Evolutionary conservation across 1,139 yeast species (phyloP).

Genomic region (Yarrowia galli): DNA sequence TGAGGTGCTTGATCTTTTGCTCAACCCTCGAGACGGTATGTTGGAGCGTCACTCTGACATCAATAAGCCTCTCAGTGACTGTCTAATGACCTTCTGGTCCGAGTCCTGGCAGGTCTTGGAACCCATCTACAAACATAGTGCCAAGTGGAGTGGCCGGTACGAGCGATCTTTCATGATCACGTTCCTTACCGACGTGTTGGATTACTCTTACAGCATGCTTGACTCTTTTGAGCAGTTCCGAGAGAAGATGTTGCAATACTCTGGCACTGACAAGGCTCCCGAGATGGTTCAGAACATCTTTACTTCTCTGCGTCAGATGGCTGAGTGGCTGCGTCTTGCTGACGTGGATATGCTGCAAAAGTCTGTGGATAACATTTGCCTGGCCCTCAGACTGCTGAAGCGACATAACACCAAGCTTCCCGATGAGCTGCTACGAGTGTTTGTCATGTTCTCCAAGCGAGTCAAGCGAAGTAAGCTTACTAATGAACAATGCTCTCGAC

Average conservation of each 20-base stretch:
- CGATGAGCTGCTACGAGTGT: conserved; percentile 43
- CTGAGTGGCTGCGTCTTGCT: conserved; percentile 82
- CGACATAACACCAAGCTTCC: conserved; percentile 48
- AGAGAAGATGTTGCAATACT: conserved; percentile 52
- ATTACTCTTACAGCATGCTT: conserved; percentile 71
- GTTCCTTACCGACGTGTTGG: conserved; percentile 86
- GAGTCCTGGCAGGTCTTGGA: conserved; percentile 73
- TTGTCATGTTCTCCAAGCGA: conserved; percentile 44
- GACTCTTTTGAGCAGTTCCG: conserved; percentile 66
- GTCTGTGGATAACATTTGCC: conserved; percentile 74
- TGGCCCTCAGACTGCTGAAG: conserved; percentile 47
- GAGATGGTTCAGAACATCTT: conserved; percentile 27
- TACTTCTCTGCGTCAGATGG: conserved; percentile 51
- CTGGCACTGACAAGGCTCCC: conserved; percentile 41
- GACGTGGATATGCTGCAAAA: conserved; percentile 76
- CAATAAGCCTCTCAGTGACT: conserved; percentile 45
- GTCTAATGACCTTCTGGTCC: conserved; percentile 63
- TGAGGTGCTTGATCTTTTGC: conserved; percentile 71
- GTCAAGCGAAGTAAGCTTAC: conserved; percentile 44
- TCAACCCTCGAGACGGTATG: conserved; percentile 71
- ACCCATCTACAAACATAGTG: conserved; percentile 70
- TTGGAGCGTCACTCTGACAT: conserved; percentile 48
- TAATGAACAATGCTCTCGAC: conserved; percentile 43
- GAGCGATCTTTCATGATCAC: conserved; percentile 68
- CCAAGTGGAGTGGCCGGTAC: conserved; percentile 73